A percentile compares a stretch with the other conserved stretches of the same genome.
phyloP scores from a whole-genome alignment of 306 rosid genomes.

The Neltuma alba region DNA sequence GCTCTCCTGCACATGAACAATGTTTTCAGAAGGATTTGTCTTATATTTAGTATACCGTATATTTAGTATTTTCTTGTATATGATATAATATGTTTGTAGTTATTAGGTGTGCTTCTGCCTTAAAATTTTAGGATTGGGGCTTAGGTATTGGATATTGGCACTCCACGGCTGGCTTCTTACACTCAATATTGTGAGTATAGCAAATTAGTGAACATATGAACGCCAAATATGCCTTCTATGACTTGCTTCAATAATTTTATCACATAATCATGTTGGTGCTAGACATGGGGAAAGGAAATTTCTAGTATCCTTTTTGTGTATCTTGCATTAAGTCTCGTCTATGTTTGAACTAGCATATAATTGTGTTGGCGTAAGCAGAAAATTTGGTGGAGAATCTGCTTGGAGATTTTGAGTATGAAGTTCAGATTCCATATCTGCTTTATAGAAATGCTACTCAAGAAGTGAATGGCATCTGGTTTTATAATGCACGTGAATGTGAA shows the following conservation, averaged over 20 bases:
- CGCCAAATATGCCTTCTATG: constrained; percentile 25
- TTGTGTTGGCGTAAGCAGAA: constrained; percentile 42
- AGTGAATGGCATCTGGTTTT: constrained; percentile 73
- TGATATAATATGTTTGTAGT: constrained; percentile 25
- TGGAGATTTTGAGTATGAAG: constrained; percentile 70
- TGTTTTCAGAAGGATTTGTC: constrained; percentile 1
- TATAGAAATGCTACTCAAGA: constrained; percentile 74
- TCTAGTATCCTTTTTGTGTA: constrained; percentile 9
- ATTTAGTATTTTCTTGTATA: background rate
- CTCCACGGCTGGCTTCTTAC: constrained; percentile 23
- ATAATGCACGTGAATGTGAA: constrained; percentile 65
- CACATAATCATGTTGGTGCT: constrained; percentile 22
- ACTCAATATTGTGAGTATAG: constrained; percentile 34
- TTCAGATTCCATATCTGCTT: constrained; percentile 65
- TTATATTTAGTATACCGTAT: constrained; percentile 5
- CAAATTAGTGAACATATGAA: constrained; percentile 12
- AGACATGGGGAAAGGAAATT: constrained; percentile 28
- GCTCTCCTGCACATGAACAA: background rate
- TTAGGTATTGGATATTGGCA: constrained; percentile 36
- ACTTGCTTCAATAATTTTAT: constrained; percentile 10
- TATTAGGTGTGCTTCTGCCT: constrained; percentile 31
- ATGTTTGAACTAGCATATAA: background rate
- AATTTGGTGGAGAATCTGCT: constrained; percentile 72
- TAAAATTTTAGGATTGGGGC: constrained; percentile 38
- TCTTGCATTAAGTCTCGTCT: background rate